Evolutionary conservation across 106 monocot genomes (phyloP).

Genomic region (Ottelia alismoides): DNA sequence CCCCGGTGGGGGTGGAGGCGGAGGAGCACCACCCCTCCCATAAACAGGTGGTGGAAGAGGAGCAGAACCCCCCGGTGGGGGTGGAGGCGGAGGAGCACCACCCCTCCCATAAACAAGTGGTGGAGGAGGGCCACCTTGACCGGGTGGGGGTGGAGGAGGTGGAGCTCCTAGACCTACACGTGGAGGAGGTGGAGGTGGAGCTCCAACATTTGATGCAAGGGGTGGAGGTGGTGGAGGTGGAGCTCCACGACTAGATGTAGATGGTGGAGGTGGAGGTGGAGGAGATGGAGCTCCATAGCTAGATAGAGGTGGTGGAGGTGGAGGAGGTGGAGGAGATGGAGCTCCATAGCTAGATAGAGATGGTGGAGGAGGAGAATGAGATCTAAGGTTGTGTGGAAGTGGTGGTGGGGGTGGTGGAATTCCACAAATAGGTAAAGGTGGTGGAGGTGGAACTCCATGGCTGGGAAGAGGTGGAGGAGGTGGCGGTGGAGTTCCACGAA

Average conservation of each 20-base stretch:
- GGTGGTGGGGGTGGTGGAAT: conserved; percentile 13
- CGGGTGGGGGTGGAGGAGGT: too few species aligned
- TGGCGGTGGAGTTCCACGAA: background rate
- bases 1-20: conserved; percentile 3
- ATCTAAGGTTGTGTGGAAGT: conserved; percentile 3
- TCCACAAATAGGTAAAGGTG: conserved; percentile 7
- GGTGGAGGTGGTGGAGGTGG: conserved; percentile 17
- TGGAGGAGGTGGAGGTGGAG: too few species aligned
- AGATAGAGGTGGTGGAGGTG: conserved; percentile 1
- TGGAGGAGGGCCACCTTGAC: too few species aligned
- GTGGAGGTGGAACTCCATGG: conserved; percentile 11
- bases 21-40: conserved; percentile 5
- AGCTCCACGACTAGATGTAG: background rate
- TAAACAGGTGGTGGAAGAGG: conserved; percentile 9
- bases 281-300: conserved; percentile 10
- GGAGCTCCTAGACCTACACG: too few species aligned
- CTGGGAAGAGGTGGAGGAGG: conserved; percentile 6
- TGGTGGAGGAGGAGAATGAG: conserved; percentile 14
- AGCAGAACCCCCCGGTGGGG: conserved; percentile 1
- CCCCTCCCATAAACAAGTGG: too few species aligned
- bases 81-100: conserved; percentile 10
- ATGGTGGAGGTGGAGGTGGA: conserved; percentile 10
- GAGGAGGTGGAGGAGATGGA: conserved; percentile 22
- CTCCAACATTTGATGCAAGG: too few species aligned
- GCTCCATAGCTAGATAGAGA: conserved; percentile 1